These are phyloP conservation scores for Stenogyne calaminthoides DNA, from an alignment of 305 asterid species.

Conservation along the genomic window DNA sequence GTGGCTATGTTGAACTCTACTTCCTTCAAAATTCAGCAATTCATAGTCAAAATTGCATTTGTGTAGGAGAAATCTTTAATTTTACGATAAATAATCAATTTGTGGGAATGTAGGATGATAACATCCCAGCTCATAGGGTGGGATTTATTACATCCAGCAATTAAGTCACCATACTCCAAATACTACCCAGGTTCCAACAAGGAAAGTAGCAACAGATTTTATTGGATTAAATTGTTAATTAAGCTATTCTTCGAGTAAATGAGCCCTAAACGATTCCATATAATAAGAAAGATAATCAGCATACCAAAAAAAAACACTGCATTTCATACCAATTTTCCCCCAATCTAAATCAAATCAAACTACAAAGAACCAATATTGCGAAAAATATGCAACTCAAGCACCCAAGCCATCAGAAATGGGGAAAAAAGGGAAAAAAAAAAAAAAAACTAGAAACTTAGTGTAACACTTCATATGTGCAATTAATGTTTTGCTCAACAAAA, in stretches of 20 bases:
- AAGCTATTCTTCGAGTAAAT: neutral
- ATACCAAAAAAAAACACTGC: neutral
- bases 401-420: neutral
- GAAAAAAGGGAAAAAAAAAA: neutral
- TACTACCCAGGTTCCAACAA: neutral
- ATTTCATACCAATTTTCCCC: neutral
- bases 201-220: neutral
- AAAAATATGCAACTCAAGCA: neutral
- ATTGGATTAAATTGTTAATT: neutral
- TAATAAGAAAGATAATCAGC: neutral
- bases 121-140: neutral
- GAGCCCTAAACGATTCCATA: constrained; percentile 14
- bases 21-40: neutral
- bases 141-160: neutral
- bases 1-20: neutral
- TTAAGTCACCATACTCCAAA: neutral
- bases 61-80: neutral
- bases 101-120: neutral
- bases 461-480: neutral
- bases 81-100: neutral
- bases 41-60: neutral
- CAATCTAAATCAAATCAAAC: neutral
- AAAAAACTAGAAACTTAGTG: neutral
- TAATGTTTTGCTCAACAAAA: neutral
- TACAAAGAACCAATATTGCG: neutral